Base-by-base conservation (phyloP, 2,329 filamentous ascomycete genomes). In the Aspergillus sp. region DNA sequence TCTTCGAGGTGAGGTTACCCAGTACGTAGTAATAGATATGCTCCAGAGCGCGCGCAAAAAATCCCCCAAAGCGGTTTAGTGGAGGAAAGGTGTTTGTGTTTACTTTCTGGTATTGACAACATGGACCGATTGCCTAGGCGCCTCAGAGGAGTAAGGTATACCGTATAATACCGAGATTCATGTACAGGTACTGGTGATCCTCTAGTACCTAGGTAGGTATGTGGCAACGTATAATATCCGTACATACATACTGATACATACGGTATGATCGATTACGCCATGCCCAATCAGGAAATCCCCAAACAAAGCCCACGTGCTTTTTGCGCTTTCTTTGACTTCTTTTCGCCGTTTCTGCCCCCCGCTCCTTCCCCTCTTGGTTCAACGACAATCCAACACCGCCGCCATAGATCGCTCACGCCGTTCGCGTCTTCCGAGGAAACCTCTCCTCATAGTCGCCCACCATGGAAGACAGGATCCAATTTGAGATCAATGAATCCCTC, bases 401-500 rank as follows among this genome's bases (percentile, higher is more conserved):
- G 12, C 14, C 51, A 39, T 29, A 14, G 9, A 54, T n/a, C 47
- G 31, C 39, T 46, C 32, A 4, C 45, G 18, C 46, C 16, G 22
- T 39, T 61, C 55, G 52, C 31, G 54, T 60, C 53, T 52, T 55
- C 55, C 55, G 63, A 68, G 63, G 67, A 53, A 12, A 14, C 45
- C 31, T 42, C 54, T 22, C 56, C 63, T 65, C 62, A 58, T 53
- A 52, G 60, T 60, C 58, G 61, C 60, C 63, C 87, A 89, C 82
- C 71, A 90, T 90, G 81, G 83, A 84, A 68, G 80, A 82, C 65
- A 80, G 78, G 64, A 85, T 92, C 74, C 85, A 89, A 72, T 99
- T 99, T 80, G 91, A 98, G 77, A 91, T 99, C 78, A 96, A 97
- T 76, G 90, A 96, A 81, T 92, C 92, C 66, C 89, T 98, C 77